phyloP scores from a whole-genome alignment of 495 filamentous ascomycete species.

The Talaromyces borbonicus region DNA sequence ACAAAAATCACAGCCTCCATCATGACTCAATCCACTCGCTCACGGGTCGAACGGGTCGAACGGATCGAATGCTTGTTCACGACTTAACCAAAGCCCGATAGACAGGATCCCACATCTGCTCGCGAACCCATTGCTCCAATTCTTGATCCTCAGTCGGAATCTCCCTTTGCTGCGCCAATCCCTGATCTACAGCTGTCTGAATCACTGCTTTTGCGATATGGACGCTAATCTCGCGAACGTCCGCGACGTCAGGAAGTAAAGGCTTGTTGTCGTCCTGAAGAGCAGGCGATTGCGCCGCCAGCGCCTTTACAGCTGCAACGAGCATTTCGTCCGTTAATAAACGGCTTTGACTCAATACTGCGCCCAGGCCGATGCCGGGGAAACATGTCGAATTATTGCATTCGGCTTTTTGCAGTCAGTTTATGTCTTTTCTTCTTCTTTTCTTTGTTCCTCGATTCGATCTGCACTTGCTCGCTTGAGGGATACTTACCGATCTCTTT shows the following conservation, averaged over 20 bases:
- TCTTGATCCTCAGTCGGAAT: slow-evolving; percentile 39
- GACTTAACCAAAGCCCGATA: slow-evolving; percentile 53
- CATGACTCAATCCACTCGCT: too few relatives aligned
- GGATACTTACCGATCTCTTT: slow-evolving; percentile 46
- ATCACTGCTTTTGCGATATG: slow-evolving; percentile 75
- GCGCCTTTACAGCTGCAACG: slow-evolving; percentile 63
- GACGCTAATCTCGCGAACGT: slow-evolving; percentile 67
- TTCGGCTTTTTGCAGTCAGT: slow-evolving; percentile 42
- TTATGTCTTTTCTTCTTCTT: not conserved
- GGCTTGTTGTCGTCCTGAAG: slow-evolving; percentile 45
- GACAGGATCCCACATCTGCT: slow-evolving; percentile 82
- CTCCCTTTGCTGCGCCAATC: slow-evolving; percentile 43
- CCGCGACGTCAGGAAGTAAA: slow-evolving; percentile 65
- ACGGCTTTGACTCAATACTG: slow-evolving; percentile 54
- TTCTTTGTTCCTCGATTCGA: not conserved
- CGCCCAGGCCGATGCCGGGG: slow-evolving; percentile 76
- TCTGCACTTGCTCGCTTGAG: not conserved
- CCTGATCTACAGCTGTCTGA: slow-evolving; percentile 57
- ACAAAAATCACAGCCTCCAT: too few relatives aligned
- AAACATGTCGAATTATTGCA: slow-evolving; percentile 90
- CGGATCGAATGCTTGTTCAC: too few relatives aligned
- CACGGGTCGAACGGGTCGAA: too few relatives aligned
- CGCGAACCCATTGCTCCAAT: slow-evolving; percentile 70
- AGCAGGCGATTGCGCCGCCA: slow-evolving; percentile 62
- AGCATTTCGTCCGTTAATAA: slow-evolving; percentile 70